phyloP scores from a whole-genome alignment of 108 stramenopile species.

The Skeletonema tropicum region DNA sequence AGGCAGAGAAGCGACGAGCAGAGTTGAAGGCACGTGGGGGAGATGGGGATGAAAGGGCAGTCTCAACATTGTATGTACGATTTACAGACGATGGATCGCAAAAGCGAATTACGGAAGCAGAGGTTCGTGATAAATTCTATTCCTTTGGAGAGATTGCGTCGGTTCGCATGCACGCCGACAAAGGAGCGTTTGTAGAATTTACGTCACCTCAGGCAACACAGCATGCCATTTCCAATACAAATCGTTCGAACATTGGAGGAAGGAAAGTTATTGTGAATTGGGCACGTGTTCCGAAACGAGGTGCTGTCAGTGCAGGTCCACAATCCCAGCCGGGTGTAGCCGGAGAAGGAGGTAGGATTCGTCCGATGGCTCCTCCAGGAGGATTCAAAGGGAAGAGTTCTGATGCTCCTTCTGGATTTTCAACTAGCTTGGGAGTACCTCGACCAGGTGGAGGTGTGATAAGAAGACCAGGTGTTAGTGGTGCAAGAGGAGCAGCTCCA shows the following conservation, averaged over 20 bases:
- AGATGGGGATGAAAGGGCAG: constrained; percentile 74
- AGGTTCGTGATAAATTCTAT: constrained; percentile 82
- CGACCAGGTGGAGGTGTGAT: constrained; percentile 77
- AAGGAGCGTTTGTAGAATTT: constrained; percentile 91
- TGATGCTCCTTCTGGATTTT: constrained; percentile 59
- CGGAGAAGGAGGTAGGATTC: constrained; percentile 50
- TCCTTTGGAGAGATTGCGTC: constrained; percentile 83
- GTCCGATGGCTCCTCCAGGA: constrained; percentile 41
- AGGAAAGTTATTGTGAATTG: constrained; percentile 71
- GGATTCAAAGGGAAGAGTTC: constrained; percentile 36
- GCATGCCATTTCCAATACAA: constrained; percentile 78
- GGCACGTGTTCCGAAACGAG: constrained; percentile 87
- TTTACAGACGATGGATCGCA: constrained; percentile 72
- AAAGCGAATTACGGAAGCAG: constrained; percentile 63
- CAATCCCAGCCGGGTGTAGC: constrained; percentile 36
- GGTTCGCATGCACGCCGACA: constrained; percentile 79
- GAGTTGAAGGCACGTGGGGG: constrained; percentile 65
- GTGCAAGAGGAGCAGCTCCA: constrained; percentile 43
- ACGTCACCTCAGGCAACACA: constrained; percentile 85
- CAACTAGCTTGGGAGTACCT: constrained; percentile 47
- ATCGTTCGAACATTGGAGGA: constrained; percentile 65
- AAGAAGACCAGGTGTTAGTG: constrained; percentile 58
- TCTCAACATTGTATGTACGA: constrained; percentile 79
- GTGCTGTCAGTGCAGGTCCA: constrained; percentile 49
- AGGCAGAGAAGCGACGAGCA: constrained; percentile 57